Base-by-base conservation (phyloP, 2,329 filamentous ascomycete species). In the Neofusicoccum ribis region DNA sequence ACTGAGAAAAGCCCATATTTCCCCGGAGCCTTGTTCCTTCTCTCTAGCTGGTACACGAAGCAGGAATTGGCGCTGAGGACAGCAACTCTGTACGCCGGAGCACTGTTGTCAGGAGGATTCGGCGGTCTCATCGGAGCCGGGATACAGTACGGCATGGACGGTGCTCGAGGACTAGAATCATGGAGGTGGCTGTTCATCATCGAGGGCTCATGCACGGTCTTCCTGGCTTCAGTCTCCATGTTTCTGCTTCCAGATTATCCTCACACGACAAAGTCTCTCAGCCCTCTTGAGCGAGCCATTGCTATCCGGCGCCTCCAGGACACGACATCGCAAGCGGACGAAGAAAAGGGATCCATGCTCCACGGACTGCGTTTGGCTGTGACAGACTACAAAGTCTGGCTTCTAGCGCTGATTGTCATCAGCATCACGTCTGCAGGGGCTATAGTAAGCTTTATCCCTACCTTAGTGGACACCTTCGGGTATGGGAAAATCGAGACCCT, bases 91-190 rank as follows among this genome's bases (percentile, higher is more conserved):
- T 85, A 84, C 71, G 80, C 82, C 5, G 83, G 82, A 3, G 81
- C 79, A 1, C 72, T 84, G 27, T 76, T 85, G 36, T 79, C 78
- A 56, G 80, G 74, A 52, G 83, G 83, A 3, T 85, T 86, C 69
- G 82, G 82, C 17, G 83, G 81, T 34, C 76, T 86, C 23, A 83
- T 86, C 56, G 83, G 82, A 7, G 84, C 84, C 3, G 83, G 82
- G 3, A 84, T 85, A 39, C 74, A 82, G 7, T 69, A 74, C 23
- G 80, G 80, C 3, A 72, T 80, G 65, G 72, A 74, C 31, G 49
- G 60, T 7, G 23, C 60, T 2, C 61, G 67, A 7, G 77, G 76
- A 0, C 60, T 79, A 4, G 67, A 69, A 5, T 76, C 74, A 0
- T 80, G 76, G 76, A 50, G 36, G 4, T 62, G 58, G 44, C 44